Evolutionary conservation across 2,329 filamentous ascomycete genomes (phyloP), one percentile per base, ranked within the genome.

Genomic region (Leptographium flavum): DNA sequence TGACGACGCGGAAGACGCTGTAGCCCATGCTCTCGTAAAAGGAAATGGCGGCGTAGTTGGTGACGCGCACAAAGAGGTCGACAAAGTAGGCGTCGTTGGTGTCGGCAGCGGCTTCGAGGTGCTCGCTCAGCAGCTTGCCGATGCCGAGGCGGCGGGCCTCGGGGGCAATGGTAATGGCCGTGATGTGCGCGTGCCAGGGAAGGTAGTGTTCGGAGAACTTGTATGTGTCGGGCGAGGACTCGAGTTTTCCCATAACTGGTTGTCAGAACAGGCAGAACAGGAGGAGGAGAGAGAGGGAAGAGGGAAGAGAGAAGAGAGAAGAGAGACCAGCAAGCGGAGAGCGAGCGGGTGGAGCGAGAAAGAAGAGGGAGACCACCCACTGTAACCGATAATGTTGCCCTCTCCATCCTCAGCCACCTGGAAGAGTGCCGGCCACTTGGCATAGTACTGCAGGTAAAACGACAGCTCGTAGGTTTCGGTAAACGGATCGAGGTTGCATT

Each of bases 161-260:
- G 0, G 92, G 92, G 1, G 90, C 82, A 19, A 98, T 86, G 0
- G 92, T 96, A 43, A 98, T 71, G 31, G 90, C 92, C 5, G 92
- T 98, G 59, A 98, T 94, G 64, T 98, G 92, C 19, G 87, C 90
- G 66, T 98, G 92, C 86, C 87, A 96, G n/a, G 90, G 90, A n/a
- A 94, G 81, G 66, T 93, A 94, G 66, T 95, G 87, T 56, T 81
- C 73, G 42, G 86, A 92, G 56, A 79, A 79, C 48, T 77, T 73
- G 60, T 83, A 76, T 44, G 79, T 78, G 38, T 84, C 70, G 15
- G 84, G 82, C 45, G 87, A 93, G 52, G 87, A 81, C 68, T 96
- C 90, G 49, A 94, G 76, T 68, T 98, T 98, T 59, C 90, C 92
- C 76, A 98, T 94, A 60, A 98, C 88, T 94, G 50, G 38, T 15